Evolutionary conservation across 2,329 filamentous ascomycete species (phyloP).

Genomic region (Xylariaceae sp.): DNA sequence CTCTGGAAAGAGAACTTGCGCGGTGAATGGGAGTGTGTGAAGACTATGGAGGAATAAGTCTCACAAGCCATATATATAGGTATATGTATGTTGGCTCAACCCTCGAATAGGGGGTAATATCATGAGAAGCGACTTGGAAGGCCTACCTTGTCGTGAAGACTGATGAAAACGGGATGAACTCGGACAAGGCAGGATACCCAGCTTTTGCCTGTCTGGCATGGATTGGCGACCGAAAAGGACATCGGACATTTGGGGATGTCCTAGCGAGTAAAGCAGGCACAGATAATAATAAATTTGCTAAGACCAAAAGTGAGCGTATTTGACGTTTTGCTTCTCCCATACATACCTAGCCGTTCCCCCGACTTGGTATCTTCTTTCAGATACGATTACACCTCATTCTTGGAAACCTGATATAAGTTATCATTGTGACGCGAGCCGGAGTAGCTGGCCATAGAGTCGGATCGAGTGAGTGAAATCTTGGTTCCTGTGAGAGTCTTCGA

Average conservation of each 20-base stretch:
- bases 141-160: not conserved
- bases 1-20: constrained; percentile 98
- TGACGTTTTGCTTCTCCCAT: not conserved
- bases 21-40: constrained; percentile 95
- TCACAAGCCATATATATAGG: not conserved
- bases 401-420: too few relatives aligned
- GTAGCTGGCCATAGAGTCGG: too few relatives aligned
- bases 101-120: constrained; percentile 1
- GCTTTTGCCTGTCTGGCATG: constrained; percentile 5
- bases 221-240: constrained; percentile 12
- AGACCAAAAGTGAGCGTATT: not conserved
- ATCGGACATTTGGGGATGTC: constrained; percentile 22
- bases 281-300: constrained; percentile 17
- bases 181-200: constrained; percentile 12
- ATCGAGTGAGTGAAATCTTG: too few relatives aligned
- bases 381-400: too few relatives aligned
- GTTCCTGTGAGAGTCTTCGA: too few relatives aligned
- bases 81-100: not conserved
- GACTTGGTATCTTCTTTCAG: too few relatives aligned
- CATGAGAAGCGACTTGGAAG: not conserved
- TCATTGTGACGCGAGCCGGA: too few relatives aligned
- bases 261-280: constrained; percentile 14
- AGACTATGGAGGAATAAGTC: constrained; percentile 81
- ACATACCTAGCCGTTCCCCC: too few relatives aligned
- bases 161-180: not conserved